Percentiles rank a stretch among this genome's conserved stretches.
These are phyloP conservation scores for Aspergillus calidoustus DNA, from an alignment of 2,329 filamentous ascomycete species.

Conservation along the genomic window DNA sequence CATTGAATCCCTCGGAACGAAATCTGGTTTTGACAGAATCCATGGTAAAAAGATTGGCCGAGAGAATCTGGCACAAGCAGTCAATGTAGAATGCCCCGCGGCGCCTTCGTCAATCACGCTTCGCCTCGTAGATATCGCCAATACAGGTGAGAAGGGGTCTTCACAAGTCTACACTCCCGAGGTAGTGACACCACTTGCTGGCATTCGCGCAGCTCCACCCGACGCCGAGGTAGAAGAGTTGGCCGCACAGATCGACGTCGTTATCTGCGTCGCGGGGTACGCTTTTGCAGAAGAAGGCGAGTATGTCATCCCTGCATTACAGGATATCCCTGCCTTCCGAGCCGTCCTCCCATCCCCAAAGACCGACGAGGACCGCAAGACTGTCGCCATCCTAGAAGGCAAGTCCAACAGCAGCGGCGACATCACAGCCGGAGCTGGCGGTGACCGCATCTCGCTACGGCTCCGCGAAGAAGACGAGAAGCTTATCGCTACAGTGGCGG, in stretches of 20 bases:
- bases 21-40: too few species aligned
- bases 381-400: slow-evolving; percentile 4
- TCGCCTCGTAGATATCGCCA: slow-evolving; percentile 14
- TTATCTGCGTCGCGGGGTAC: slow-evolving; percentile 21
- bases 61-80: background rate
- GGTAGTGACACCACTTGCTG: slow-evolving; percentile 14
- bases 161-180: slow-evolving; percentile 16
- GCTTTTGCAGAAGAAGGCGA: slow-evolving; percentile 19
- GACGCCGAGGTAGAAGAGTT: slow-evolving; percentile 1
- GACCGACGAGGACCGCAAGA: background rate
- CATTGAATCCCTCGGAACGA: too few species aligned
- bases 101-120: too few species aligned
- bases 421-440: slow-evolving; percentile 7
- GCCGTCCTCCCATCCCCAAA: background rate
- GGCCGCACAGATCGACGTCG: slow-evolving; percentile 13
- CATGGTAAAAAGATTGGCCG: too few species aligned
- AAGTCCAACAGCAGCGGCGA: background rate
- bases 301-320: slow-evolving; percentile 15
- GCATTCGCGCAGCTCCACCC: slow-evolving; percentile 11
- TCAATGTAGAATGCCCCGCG: background rate
- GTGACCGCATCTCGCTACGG: slow-evolving; percentile 15
- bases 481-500: slow-evolving; percentile 2
- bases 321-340: background rate
- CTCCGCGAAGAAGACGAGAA: slow-evolving; percentile 12
- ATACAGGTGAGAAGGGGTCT: slow-evolving; percentile 20